Conservation (phyloP, 2,329 filamentous ascomycete species). For the Botrytis paeoniae region DNA sequence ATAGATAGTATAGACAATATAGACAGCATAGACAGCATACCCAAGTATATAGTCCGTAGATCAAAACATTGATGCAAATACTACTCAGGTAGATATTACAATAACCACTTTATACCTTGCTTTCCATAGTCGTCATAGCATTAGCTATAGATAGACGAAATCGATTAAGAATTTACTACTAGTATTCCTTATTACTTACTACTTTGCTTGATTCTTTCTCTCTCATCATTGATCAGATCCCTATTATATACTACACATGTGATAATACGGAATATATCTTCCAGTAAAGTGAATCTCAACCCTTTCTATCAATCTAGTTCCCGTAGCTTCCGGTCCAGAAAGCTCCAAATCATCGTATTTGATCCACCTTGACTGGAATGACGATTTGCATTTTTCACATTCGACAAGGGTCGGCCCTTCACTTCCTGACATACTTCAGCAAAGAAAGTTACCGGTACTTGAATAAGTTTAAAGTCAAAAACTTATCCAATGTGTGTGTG, state of each 20-base stretch:
- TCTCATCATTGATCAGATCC: not conserved
- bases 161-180: too few species aligned
- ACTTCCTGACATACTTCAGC: not conserved
- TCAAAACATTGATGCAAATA: not conserved
- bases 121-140: too few species aligned
- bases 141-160: too few species aligned
- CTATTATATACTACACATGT: not conserved
- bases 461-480: not conserved
- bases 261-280: not conserved
- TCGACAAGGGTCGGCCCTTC: not conserved
- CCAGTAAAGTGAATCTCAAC: not conserved
- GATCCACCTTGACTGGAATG: slow-evolving; percentile 4
- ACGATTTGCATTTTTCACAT: slow-evolving; percentile 1
- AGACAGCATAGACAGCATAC: too few species aligned
- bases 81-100: too few species aligned
- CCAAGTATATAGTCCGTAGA: not conserved
- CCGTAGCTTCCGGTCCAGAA: slow-evolving; percentile 3
- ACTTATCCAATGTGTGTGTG: not conserved
- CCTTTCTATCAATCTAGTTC: not conserved
- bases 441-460: not conserved
- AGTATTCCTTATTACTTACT: too few species aligned
- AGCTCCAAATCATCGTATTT: not conserved
- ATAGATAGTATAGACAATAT: too few species aligned
- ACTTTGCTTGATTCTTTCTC: not conserved
- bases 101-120: not conserved